Evolutionary conservation across 495 filamentous ascomycete genomes (phyloP), one percentile per base, ranked within the genome.

Genomic region (Annulohypoxylon maeteangense): DNA sequence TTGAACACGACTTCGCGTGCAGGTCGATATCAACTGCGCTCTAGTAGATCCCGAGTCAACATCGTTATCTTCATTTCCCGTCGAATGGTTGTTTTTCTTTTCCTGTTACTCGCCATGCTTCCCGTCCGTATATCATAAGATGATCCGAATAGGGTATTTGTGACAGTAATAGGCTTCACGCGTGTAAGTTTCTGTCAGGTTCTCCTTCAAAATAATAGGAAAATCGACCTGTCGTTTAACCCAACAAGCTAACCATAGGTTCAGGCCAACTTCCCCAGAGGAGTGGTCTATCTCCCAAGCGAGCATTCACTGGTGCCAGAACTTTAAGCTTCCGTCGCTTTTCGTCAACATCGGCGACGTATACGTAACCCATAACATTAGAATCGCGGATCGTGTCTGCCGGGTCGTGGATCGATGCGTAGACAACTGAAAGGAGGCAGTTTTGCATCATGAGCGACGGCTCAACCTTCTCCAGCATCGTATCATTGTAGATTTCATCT

Each of bases 321-420:
- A 97, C 84, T 66, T 92, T 90, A 55, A 98, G 82, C 77, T 90
- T 91, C 60, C 89, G 89, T 80, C 92, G 92, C 58, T 93, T 90
- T 53, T 90, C 90, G 70, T 99, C 95, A 7, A 98, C 94, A 54
- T 95, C 92, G 0, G 91, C 87, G 32, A 99, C 90, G 75, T 96
- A 97, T 38, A 97, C 86, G 78, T 96, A 98, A 5, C 95, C 95
- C 84, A 96, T 90, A 18, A 98, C 89, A 42, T 90, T 93, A 0
- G 94, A 90, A 70, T 95, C 92, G 11, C 92, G 89, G 47, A 99
- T 89, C 4, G 88, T 85, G 38, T 93, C 88, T 7, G 90, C 84
- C 3, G 84, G 82, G 56, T 94, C 92, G 3, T 84, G 87, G 1
- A 87, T 75, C 1, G 90, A 82, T 1, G 90, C 91, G 54, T 92